Conservation (phyloP, 2,329 filamentous ascomycete species). For the Stachybotrys echinatus region DNA sequence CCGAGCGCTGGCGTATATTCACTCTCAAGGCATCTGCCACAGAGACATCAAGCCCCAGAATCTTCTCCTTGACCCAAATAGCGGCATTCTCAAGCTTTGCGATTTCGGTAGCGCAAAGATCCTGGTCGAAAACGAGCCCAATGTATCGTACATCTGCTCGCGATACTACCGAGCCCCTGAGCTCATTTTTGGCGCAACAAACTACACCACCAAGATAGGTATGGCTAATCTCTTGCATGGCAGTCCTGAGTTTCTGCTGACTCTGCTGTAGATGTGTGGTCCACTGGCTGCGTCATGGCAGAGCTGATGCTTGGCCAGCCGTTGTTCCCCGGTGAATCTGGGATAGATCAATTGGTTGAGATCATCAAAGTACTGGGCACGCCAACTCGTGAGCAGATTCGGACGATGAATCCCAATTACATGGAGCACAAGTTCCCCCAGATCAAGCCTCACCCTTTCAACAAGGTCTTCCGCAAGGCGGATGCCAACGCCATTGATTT, state of each 20-base stretch:
- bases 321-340: slow-evolving; percentile 95
- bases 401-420: slow-evolving; percentile 99
- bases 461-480: slow-evolving; percentile 97
- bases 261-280: slow-evolving; percentile 91
- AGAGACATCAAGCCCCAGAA: slow-evolving; percentile 99
- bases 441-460: slow-evolving; percentile 99
- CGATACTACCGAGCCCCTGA: slow-evolving; percentile 97
- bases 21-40: slow-evolving; percentile 98
- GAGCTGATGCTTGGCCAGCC: slow-evolving; percentile 98
- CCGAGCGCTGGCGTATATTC: slow-evolving; percentile 95
- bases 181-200: slow-evolving; percentile 96
- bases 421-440: slow-evolving; percentile 99
- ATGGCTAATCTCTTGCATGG: slow-evolving; percentile 30
- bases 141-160: slow-evolving; percentile 99
- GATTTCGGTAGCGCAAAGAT: slow-evolving; percentile 99
- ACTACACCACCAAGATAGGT: slow-evolving; percentile 99
- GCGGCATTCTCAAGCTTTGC: slow-evolving; percentile 91
- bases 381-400: slow-evolving; percentile 94
- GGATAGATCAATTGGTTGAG: slow-evolving; percentile 96
- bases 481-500: slow-evolving; percentile 89
- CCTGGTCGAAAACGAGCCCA: slow-evolving; percentile 95
- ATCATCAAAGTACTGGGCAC: slow-evolving; percentile 99
- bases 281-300: slow-evolving; percentile 98
- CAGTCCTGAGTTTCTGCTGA: slow-evolving; percentile 4
- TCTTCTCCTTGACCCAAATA: slow-evolving; percentile 83